Evolutionary conservation across 257 asterid genomes (phyloP).

Genomic region (Solanum chiquidenum): DNA sequence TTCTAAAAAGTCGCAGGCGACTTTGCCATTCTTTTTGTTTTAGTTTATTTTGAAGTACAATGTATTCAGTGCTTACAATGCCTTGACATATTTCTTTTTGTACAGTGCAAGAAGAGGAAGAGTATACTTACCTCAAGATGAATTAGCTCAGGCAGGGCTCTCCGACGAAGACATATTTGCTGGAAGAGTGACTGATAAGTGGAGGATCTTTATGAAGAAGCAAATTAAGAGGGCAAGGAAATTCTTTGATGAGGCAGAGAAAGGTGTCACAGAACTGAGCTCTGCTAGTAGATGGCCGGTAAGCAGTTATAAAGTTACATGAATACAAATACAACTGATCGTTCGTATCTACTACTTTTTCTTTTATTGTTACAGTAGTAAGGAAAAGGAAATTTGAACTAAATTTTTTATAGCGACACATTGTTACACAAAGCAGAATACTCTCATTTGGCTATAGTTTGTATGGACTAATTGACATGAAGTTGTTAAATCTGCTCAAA

Average conservation of each 20-base stretch:
- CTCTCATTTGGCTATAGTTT: neutral
- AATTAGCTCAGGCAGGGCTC: conserved; percentile 81
- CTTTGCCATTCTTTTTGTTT: neutral
- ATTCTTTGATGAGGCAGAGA: conserved; percentile 85
- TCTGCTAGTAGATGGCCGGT: conserved; percentile 98
- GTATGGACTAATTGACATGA: neutral
- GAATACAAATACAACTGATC: neutral
- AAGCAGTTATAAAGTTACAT: conserved; percentile 14
- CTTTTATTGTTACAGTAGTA: neutral
- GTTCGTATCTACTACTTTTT: neutral
- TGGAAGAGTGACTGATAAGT: conserved; percentile 82
- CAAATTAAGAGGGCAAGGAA: conserved; percentile 85
- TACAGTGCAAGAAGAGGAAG: conserved; percentile 89
- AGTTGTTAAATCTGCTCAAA: neutral
- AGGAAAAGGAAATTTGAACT: neutral
- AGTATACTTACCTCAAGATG: conserved; percentile 91
- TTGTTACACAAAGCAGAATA: neutral
- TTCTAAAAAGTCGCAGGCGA: neutral
- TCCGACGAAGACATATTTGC: conserved; percentile 80
- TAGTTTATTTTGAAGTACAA: neutral
- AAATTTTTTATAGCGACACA: neutral
- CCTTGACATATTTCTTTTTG: neutral
- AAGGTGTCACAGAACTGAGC: conserved; percentile 73
- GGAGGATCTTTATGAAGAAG: conserved; percentile 90
- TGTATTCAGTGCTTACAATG: neutral